Percentiles rank a stretch among this genome's conserved stretches.
These are phyloP conservation scores for Osmozyma mogii DNA, from an alignment of 805 yeast genomes.

Conservation along the genomic window DNA sequence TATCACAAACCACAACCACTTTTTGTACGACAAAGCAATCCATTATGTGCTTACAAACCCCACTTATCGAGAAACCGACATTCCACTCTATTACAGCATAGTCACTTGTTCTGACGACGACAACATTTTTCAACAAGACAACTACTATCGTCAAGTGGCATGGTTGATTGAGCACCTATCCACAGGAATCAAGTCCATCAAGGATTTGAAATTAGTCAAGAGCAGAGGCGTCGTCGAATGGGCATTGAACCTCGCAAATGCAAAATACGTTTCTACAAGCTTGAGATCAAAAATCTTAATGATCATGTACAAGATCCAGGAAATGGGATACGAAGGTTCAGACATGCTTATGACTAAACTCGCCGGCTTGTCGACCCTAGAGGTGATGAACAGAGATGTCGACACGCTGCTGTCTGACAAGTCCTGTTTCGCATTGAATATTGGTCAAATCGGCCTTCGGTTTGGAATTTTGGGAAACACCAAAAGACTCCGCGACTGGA, in stretches of 20 bases:
- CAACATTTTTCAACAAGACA: constrained; percentile 34
- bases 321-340: constrained; percentile 46
- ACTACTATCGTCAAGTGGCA: constrained; percentile 47
- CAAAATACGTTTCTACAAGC: constrained; percentile 40
- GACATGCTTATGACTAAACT: constrained; percentile 52
- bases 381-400: constrained; percentile 19
- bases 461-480: constrained; percentile 30
- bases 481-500: constrained; percentile 60
- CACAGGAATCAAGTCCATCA: constrained; percentile 35
- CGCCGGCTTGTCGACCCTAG: constrained; percentile 28
- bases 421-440: constrained; percentile 22
- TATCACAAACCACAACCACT: constrained; percentile 62
- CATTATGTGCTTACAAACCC: constrained; percentile 60
- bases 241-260: constrained; percentile 45
- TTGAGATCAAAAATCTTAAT: constrained; percentile 33
- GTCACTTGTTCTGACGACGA: constrained; percentile 18
- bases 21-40: constrained; percentile 61
- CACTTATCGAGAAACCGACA: constrained; percentile 27
- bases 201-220: constrained; percentile 49
- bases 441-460: constrained; percentile 40
- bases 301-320: constrained; percentile 40
- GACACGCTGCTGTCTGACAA: constrained; percentile 10
- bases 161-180: constrained; percentile 57
- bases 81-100: constrained; percentile 40
- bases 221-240: constrained; percentile 59